A percentile compares a stretch with the other conserved stretches of the same genome.
Conservation (phyloP, 164 flowering plant genomes). For the Stephania yunnanensis region DNA sequence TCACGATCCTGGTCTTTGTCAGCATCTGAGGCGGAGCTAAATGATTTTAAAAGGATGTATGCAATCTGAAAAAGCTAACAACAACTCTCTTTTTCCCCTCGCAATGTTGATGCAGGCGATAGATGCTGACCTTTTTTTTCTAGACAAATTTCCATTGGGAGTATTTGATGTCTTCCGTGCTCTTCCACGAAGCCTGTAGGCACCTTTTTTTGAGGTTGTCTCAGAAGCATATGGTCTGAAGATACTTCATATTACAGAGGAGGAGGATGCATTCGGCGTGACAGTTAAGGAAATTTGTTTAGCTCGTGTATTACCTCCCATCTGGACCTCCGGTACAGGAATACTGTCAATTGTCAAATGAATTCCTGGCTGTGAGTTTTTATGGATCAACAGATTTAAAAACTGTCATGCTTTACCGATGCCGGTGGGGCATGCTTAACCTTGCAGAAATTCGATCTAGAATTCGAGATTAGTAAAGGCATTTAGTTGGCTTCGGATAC, state of each 20-base stretch:
- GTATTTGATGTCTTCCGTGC: background rate
- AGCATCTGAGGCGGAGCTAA: constrained; percentile 58
- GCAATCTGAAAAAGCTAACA: constrained; percentile 42
- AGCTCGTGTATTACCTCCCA: background rate
- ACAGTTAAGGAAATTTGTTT: background rate
- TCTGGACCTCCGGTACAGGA: too few relatives aligned
- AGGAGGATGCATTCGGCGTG: constrained; percentile 1
- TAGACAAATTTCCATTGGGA: constrained; percentile 6
- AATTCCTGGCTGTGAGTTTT: too few relatives aligned
- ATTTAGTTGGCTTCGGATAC: too few relatives aligned
- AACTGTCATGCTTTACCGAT: too few relatives aligned
- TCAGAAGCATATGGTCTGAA: background rate
- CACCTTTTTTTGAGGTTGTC: too few relatives aligned
- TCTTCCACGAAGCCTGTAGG: background rate
- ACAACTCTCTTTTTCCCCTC: background rate
- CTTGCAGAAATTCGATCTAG: too few relatives aligned
- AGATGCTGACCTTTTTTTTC: background rate
- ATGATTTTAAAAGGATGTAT: constrained; percentile 70
- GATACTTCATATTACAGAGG: background rate
- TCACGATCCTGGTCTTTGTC: constrained; percentile 50
- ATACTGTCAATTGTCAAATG: too few relatives aligned
- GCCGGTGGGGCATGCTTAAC: too few relatives aligned
- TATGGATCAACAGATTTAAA: too few relatives aligned
- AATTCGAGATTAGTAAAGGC: too few relatives aligned
- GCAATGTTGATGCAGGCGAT: background rate